Evolutionary conservation across 768 basidiomycete genomes (phyloP).

Genomic region (Coprinellus micaceus): DNA sequence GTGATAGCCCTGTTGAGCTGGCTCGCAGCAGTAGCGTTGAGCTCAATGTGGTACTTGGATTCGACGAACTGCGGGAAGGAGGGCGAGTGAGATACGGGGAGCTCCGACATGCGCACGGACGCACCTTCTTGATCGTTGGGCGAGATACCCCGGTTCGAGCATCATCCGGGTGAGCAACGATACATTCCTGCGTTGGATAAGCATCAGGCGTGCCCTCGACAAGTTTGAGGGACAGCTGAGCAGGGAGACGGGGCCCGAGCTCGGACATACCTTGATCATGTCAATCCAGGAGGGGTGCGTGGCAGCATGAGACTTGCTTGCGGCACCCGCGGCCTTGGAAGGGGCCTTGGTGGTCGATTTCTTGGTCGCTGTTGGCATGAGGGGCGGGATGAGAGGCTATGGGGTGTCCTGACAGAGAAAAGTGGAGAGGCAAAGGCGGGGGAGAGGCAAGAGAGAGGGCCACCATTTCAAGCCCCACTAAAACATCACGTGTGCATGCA

Average conservation of each 20-base stretch:
- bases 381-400: not conserved
- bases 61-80: slow-evolving; percentile 63
- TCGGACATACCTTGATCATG: slow-evolving; percentile 67
- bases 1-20: slow-evolving; percentile 83
- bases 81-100: slow-evolving; percentile 12
- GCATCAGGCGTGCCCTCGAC: slow-evolving; percentile 24
- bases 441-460: slow-evolving; percentile 16
- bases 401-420: slow-evolving; percentile 8
- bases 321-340: slow-evolving; percentile 29
- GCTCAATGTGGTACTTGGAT: slow-evolving; percentile 73
- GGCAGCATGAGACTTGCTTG: slow-evolving; percentile 34
- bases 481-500: slow-evolving; percentile 27
- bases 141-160: slow-evolving; percentile 76
- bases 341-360: slow-evolving; percentile 37
- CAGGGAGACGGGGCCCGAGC: slow-evolving; percentile 6
- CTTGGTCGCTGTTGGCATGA: slow-evolving; percentile 32
- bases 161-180: slow-evolving; percentile 67
- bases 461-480: slow-evolving; percentile 21
- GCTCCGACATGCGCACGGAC: slow-evolving; percentile 15
- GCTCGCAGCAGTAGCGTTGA: slow-evolving; percentile 66
- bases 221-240: slow-evolving; percentile 27
- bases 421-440: slow-evolving; percentile 14
- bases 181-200: slow-evolving; percentile 54
- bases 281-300: slow-evolving; percentile 70
- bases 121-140: slow-evolving; percentile 74